Conservation (phyloP, 2,329 filamentous ascomycete genomes). For the Blumeria hordei region DNA sequence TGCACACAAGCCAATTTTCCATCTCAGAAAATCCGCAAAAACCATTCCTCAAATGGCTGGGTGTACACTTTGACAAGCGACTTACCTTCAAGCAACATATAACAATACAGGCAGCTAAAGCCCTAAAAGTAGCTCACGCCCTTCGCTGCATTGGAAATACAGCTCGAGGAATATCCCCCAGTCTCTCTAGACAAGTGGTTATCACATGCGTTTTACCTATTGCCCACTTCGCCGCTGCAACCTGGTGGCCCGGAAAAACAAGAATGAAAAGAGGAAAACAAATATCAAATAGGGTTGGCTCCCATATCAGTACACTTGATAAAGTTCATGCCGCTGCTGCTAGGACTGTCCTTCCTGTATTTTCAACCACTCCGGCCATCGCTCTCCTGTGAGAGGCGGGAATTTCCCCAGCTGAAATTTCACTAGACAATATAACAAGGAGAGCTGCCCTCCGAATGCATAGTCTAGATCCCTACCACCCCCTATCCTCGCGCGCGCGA, state of each 20-base stretch:
- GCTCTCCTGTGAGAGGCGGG: background rate
- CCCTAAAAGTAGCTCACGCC: background rate
- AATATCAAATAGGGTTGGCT: background rate
- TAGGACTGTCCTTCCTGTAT: background rate
- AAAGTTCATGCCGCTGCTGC: background rate
- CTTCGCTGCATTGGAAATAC: background rate
- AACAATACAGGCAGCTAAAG: background rate
- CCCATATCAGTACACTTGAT: background rate
- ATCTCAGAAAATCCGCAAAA: background rate
- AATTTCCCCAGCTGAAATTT: no score
- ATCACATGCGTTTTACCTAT: background rate
- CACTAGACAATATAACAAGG: no score
- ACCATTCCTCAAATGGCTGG: background rate
- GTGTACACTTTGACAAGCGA: background rate
- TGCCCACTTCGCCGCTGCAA: background rate
- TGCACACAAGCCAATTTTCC: background rate
- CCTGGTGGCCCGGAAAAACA: background rate
- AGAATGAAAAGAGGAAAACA: background rate
- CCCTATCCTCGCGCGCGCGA: no score
- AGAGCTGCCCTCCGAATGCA: no score
- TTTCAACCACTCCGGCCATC: background rate
- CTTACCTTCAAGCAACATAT: background rate
- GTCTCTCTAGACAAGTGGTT: background rate
- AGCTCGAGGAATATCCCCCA: background rate
- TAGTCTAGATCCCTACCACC: no score